Evolutionary conservation across 352 stramenopile species (phyloP).

Genomic region (Phytophthora pluvialis): DNA sequence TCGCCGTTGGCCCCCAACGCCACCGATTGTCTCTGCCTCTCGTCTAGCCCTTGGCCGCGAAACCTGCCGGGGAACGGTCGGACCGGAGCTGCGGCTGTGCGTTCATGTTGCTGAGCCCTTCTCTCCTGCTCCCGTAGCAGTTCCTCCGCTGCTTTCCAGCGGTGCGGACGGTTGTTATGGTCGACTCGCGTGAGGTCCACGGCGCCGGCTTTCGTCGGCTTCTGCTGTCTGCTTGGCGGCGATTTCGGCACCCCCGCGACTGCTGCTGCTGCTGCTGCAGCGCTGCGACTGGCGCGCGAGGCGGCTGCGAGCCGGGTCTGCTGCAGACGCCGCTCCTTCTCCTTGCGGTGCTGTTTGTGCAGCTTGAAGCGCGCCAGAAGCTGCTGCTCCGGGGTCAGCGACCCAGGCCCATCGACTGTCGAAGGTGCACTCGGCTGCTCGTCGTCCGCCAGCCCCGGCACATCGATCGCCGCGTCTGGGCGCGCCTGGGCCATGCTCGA

Average conservation of each 20-base stretch:
- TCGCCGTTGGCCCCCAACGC: not conserved
- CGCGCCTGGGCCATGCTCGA: conserved; percentile 28
- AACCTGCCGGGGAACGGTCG: conserved; percentile 65
- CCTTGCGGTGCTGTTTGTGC: conserved; percentile 78
- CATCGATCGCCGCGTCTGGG: conserved; percentile 9
- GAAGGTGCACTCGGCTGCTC: conserved; percentile 11
- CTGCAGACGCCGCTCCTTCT: conserved; percentile 69
- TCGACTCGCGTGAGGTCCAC: conserved; percentile 72
- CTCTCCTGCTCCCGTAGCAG: conserved; percentile 70
- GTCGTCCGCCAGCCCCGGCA: not conserved
- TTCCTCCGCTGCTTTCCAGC: conserved; percentile 81
- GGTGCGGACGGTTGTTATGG: conserved; percentile 87
- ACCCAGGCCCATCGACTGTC: conserved; percentile 1
- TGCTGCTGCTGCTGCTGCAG: conserved; percentile 18
- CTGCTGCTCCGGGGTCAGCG: conserved; percentile 53
- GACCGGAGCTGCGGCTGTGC: conserved; percentile 56
- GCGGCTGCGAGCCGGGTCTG: conserved; percentile 53
- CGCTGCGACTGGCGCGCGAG: conserved; percentile 30
- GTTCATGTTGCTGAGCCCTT: conserved; percentile 60
- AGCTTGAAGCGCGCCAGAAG: conserved; percentile 77
- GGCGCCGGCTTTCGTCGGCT: conserved; percentile 12
- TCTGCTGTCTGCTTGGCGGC: conserved; percentile 12
- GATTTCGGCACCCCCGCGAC: not conserved
- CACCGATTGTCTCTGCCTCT: not conserved
- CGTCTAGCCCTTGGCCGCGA: conserved; percentile 41